These are phyloP conservation scores for Neoscytalidium dimidiatum DNA, from an alignment of 2,329 filamentous ascomycete species.

Conservation along the genomic window DNA sequence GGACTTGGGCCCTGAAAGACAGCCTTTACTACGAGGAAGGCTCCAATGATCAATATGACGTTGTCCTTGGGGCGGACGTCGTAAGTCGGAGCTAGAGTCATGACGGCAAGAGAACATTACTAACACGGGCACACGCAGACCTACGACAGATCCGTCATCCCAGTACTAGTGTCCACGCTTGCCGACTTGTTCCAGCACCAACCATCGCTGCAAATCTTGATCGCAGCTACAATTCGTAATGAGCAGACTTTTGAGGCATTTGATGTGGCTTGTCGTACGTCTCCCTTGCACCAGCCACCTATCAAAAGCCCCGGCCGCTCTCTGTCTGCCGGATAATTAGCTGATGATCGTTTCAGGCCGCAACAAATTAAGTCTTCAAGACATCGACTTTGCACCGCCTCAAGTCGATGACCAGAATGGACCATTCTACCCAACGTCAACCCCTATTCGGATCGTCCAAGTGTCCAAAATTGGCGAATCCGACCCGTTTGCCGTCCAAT, in stretches of 20 bases:
- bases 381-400: constrained; percentile 33
- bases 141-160: constrained; percentile 67
- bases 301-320: neutral
- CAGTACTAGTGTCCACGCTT: constrained; percentile 66
- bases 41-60: constrained; percentile 52
- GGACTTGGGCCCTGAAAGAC: constrained; percentile 44
- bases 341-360: constrained; percentile 36
- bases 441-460: constrained; percentile 57
- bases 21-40: constrained; percentile 23
- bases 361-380: constrained; percentile 37
- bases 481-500: constrained; percentile 3
- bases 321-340: neutral
- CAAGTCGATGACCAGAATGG: constrained; percentile 53
- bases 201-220: constrained; percentile 60
- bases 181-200: constrained; percentile 61
- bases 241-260: constrained; percentile 68
- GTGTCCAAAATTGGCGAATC: constrained; percentile 11
- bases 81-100: constrained; percentile 38
- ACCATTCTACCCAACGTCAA: constrained; percentile 65
- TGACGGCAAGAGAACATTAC: constrained; percentile 5
- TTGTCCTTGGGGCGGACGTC: constrained; percentile 75
- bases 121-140: constrained; percentile 48
- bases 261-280: constrained; percentile 57
- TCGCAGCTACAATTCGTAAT: constrained; percentile 73
- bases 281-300: constrained; percentile 21